A percentile compares a stretch with the other conserved stretches of the same genome.
These are phyloP conservation scores for Malania oleifera DNA, from an alignment of 164 flowering plant species.

Conservation along the genomic window DNA sequence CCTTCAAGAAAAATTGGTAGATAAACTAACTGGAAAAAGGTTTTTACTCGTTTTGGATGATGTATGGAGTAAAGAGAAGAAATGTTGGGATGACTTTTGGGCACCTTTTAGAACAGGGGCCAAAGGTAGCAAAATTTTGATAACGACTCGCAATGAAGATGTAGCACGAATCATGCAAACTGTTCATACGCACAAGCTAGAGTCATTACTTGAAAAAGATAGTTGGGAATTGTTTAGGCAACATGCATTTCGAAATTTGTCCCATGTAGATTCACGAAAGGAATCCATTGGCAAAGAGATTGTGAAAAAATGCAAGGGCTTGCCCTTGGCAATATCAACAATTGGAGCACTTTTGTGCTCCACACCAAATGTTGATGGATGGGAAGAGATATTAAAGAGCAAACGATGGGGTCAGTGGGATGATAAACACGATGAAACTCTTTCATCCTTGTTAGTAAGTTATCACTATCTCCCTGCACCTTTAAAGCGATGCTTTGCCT, in stretches of 20 bases:
- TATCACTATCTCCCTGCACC: background rate
- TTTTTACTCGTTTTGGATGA: constrained; percentile 22
- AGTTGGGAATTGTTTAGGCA: too few relatives aligned
- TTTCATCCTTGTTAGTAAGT: background rate
- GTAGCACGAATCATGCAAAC: too few relatives aligned
- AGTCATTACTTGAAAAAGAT: too few relatives aligned
- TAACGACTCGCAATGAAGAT: too few relatives aligned
- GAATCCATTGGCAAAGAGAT: too few relatives aligned
- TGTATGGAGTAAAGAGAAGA: too few relatives aligned
- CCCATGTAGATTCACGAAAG: too few relatives aligned
- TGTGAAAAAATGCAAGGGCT: background rate
- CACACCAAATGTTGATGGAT: too few relatives aligned
- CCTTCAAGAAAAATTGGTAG: background rate
- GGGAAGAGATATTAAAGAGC: background rate
- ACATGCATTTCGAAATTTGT: background rate
- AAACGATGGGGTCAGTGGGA: background rate
- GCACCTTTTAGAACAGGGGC: too few relatives aligned
- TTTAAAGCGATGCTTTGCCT: background rate
- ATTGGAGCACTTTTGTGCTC: background rate
- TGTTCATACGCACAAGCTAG: too few relatives aligned
- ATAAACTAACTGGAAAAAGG: background rate
- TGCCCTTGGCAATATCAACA: background rate
- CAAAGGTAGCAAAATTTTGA: too few relatives aligned
- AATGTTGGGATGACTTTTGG: too few relatives aligned
- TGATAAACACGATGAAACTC: background rate